Base-by-base conservation (phyloP, 1,284 basidiomycete genomes). In the Boletus sp. region DNA sequence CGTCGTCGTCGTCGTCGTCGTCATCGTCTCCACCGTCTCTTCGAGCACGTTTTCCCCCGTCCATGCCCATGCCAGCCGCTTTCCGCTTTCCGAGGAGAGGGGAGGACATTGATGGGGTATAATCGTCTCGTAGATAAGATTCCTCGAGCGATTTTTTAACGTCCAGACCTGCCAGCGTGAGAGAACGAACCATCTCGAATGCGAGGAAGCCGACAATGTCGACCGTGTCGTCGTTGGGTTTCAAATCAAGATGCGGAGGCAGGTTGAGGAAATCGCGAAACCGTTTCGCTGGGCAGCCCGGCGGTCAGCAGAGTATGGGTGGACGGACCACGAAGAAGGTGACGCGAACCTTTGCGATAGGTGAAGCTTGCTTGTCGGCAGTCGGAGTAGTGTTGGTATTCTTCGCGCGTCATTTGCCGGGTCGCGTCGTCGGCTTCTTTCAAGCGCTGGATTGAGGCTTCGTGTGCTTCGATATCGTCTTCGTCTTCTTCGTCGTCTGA, bases 281-380 rank as follows among this genome's bases (percentile, higher is more conserved):
- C 2, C 92, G 89, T 66, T 96, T 96, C 9, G 84, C 92, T 93
- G 62, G 20, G 39, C 30, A 4, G 19, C 19, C 9, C 3, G 35
- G 10, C 5, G 20, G 35, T 36, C 20, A 36, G 19, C 13, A 3
- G 22, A 9, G 10, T 14, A 1, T 19, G 20, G 10, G 13, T 10
- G 22, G 10, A n/a, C n/a, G n/a, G n/a, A n/a, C n/a, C n/a, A n/a
- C n/a, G n/a, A n/a, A 12, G 8, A 12, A 8, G 8, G 33, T 7
- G 10, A 20, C 2, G 36, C 19, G 22, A 27, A 90, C 92, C 84
- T 81, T 96, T 96, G 41, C 93, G 84, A 67, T 95, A 97, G 0
- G 94, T 96, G 69, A 98, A 99, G 9, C 91, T 93, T 0, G 95
- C 95, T 68, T 97, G 94, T 45, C 95, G 81, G 71, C 94, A 97